Evolutionary conservation across 768 basidiomycete genomes (phyloP), one percentile per base, ranked within the genome.

Genomic region (Termitomyces sp.): DNA sequence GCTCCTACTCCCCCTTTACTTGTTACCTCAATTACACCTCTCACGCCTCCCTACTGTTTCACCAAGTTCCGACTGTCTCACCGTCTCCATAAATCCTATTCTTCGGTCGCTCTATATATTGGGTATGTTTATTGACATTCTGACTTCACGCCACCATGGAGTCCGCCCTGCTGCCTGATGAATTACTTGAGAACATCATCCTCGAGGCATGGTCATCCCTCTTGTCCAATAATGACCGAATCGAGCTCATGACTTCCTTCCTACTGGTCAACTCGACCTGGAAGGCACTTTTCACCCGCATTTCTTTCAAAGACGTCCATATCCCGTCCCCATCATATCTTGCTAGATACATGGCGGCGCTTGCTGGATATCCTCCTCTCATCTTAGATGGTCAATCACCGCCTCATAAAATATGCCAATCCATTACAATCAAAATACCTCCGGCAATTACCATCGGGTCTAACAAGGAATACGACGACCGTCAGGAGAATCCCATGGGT

Each of bases 251-350:
- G 65, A 65, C 61, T 19, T 66, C 69, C 5, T 63, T 71, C 19
- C 62, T 65, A 48, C 59, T 64, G 10, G 70, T 77, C 52, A 70
- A 63, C 53, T 63, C 58, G 31, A 60, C 62, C 35, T 69, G 71
- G 66, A 68, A 69, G 50, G 44, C 49, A 34, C 59, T 73, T 31
- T 71, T 71, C 51, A 56, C 65, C 49, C 70, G 62, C 32, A 61
- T 73, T 47, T 66, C 70, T 37, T 60, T 68, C 43, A 61, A 53
- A 17, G 66, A 76, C 59, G 71, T 71, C 14, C 68, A 73, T 61
- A 67, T 76, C 40, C 62, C 69, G 32, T 66, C 59, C 50, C 63
- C 67, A 21, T 55, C 67, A 8, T 73, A 69, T 38, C 48, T 62
- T 10, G 19, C 48, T 5, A 54, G 41, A 21, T 67, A 60, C 37